Evolutionary conservation across 2,329 filamentous ascomycete species (phyloP), one percentile per base, ranked within the genome.

Genomic region (Stromatinia cepivora): DNA sequence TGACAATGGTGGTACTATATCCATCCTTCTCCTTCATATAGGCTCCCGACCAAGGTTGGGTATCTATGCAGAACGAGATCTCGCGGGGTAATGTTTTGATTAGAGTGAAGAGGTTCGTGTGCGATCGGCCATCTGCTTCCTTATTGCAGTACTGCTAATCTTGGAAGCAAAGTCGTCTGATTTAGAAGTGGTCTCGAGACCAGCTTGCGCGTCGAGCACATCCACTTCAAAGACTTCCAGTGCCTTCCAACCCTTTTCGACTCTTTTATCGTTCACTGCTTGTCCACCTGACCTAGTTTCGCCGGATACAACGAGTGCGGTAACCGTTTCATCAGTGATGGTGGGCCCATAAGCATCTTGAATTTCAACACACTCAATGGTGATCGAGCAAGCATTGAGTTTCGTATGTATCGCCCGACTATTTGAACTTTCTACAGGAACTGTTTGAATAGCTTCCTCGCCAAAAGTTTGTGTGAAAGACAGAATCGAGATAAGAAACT

Each of bases 331-430:
- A 69, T 94, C 89, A 0, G 92, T 92, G 71, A 97, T 92, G 0
- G 95, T 97, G 4, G 95, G 95, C 0, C 95, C 95, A 79, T 91
- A 98, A 0, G 91, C 86, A 78, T 99, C 94, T 75, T 90, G 89
- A 67, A 99, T 93, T 77, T 93, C 87, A 58, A 94, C 92, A 77
- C 92, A 93, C 74, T 91, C 90, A 63, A 97, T 85, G 3, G 84
- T 81, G 69, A 97, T 81, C 0, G 80, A 79, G 48, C 85, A 86
- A 67, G 84, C 82, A 2, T 87, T 85, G 71, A 93, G 87, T 8
- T 79, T 80, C 0, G 88, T 86, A 70, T 84, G 79, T 36, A 89
- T 81, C 42, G 85, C 84, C 72, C 82, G 83, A 28, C 84, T 84
- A 71, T 86, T 85, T 3, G 73, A 72, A 17, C 68, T 64, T 34